A percentile compares a stretch with the other conserved stretches of the same genome.
These are phyloP conservation scores for Psilocybe subaeruginosa DNA, from an alignment of 768 basidiomycete genomes.

Conservation along the genomic window DNA sequence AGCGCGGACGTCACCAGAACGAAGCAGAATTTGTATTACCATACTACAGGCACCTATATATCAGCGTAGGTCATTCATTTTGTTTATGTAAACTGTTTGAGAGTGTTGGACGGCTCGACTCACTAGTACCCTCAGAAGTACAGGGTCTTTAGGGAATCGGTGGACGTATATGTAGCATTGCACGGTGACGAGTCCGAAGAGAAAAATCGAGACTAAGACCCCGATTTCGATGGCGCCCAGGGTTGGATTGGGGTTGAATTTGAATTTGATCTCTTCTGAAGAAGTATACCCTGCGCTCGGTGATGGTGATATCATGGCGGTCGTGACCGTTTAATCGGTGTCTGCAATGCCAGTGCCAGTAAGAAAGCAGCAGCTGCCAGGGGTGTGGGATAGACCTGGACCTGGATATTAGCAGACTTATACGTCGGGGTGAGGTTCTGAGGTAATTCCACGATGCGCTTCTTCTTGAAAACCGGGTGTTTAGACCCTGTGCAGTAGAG, in stretches of 20 bases:
- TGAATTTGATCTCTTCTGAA: too few species aligned
- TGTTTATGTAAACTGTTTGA: too few species aligned
- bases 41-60: background rate
- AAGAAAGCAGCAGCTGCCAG: too few species aligned
- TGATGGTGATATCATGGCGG: too few species aligned
- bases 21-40: background rate
- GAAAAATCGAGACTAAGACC: slow-evolving; percentile 21
- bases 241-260: slow-evolving; percentile 11
- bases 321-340: too few species aligned
- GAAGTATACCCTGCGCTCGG: too few species aligned
- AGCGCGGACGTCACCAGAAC: background rate
- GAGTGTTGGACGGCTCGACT: background rate
- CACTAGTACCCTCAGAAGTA: slow-evolving; percentile 21
- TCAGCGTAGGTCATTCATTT: background rate
- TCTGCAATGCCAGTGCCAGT: too few species aligned
- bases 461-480: too few species aligned
- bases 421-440: background rate
- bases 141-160: slow-evolving; percentile 23
- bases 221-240: slow-evolving; percentile 31
- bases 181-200: slow-evolving; percentile 28
- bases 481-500: too few species aligned
- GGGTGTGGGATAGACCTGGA: too few species aligned
- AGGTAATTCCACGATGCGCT: background rate
- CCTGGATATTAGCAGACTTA: too few species aligned
- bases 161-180: slow-evolving; percentile 25